Base-by-base conservation (phyloP, 345 rosid species). In the Sonneratia caseolaris region DNA sequence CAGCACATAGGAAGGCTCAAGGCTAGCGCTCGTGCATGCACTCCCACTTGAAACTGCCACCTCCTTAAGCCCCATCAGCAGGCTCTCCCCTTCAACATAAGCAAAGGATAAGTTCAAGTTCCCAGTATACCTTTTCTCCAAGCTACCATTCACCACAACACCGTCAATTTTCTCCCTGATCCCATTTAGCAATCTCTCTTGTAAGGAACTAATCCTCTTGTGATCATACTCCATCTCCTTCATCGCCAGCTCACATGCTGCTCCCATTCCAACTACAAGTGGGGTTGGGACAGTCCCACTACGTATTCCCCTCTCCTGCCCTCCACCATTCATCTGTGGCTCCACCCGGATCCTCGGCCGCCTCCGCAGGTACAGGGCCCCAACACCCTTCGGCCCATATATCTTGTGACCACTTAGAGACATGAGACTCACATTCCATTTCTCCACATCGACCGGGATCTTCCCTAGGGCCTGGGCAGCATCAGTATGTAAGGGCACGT, bases 41-140 rank as follows among this genome's bases (percentile, higher is more conserved):
- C 99, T 92, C 55, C 98, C 98, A 81, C 99, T 92, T 5, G 99
- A 95, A 64, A 95, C 99, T 0, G 99, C 98, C 74, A 92, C 97
- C 72, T 95, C 99, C 82, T 92, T 95, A 83, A 95, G 80, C 16
- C 99, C 99, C 99, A 95, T 92, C 76, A 95, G 83, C 84, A 95
- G 72, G 67, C 97, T 90, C 92, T 95, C 99, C 40, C 99, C 97
- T 83, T 95, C 97, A 12, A 95, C 99, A 66, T 90, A 95, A 0
- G 99, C 97, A 62, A 95, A 95, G 0, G 99, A 95, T 73, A 92
- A 66, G 72, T 92, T 92, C 87, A 92, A 73, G 81, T 95, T 95
- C 71, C 97, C 99, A 0, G 80, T 78, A 74, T 95, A 90, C 42
- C 99, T 76, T 78, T 83, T 87, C 79, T 92, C 97, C 74, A 82